These are phyloP conservation scores for Rubus idaeus DNA, from an alignment of 306 rosid species.

Conservation along the genomic window DNA sequence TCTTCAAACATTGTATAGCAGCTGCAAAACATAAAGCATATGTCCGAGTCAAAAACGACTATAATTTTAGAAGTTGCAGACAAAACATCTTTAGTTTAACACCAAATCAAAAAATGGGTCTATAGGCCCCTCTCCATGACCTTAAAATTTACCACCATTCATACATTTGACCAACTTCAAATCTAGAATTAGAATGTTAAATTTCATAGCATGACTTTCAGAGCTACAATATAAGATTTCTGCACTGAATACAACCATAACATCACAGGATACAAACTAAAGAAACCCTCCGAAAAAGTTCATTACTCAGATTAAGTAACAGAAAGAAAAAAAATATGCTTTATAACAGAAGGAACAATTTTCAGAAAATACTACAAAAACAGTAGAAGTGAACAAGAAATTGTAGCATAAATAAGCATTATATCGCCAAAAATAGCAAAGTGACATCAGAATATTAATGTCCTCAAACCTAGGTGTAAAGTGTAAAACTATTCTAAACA, in stretches of 20 bases:
- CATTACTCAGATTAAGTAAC: background rate
- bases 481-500: background rate
- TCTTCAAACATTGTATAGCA: slow-evolving; percentile 96
- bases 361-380: background rate
- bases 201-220: background rate
- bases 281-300: background rate
- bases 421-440: background rate
- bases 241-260: background rate
- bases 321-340: background rate
- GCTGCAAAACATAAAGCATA: slow-evolving; percentile 39
- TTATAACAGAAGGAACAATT: background rate
- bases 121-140: background rate
- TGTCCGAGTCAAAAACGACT: background rate
- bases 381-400: background rate
- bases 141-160: background rate
- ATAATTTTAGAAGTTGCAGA: background rate
- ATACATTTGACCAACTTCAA: background rate
- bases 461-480: background rate
- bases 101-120: background rate
- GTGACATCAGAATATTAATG: background rate
- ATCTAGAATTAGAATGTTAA: background rate
- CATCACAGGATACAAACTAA: background rate
- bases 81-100: background rate
- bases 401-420: background rate
- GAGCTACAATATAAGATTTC: background rate